Conservation (phyloP, 2,329 filamentous ascomycete genomes). For the Aspergillus glaucus region DNA sequence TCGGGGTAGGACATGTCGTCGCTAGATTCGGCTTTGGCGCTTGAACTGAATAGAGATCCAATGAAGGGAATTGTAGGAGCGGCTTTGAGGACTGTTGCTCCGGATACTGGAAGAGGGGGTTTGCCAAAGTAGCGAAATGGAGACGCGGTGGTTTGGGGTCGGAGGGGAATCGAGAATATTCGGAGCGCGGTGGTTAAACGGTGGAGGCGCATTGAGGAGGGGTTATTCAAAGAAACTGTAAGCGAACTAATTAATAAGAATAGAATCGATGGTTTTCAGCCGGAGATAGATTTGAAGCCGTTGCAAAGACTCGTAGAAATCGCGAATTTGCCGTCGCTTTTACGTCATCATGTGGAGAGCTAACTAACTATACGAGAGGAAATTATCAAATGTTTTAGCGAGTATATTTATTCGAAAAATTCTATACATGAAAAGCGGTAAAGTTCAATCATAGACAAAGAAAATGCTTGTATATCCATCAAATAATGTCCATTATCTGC, state of each 20-base stretch:
- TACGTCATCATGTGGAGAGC: constrained; percentile 26
- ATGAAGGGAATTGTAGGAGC: constrained; percentile 77
- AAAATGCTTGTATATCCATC: too few relatives aligned
- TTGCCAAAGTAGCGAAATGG: constrained; percentile 13
- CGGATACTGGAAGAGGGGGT: constrained; percentile 18
- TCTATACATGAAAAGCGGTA: background rate
- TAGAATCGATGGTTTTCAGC: background rate
- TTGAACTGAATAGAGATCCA: constrained; percentile 65
- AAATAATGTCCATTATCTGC: too few relatives aligned
- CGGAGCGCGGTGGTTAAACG: constrained; percentile 11
- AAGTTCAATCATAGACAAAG: background rate
- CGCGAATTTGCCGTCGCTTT: constrained; percentile 9
- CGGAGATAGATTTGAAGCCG: background rate
- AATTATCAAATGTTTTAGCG: too few relatives aligned
- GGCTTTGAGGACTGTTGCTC: constrained; percentile 46
- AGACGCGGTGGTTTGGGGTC: constrained; percentile 16
- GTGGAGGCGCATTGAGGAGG: constrained; percentile 23
- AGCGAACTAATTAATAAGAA: background rate
- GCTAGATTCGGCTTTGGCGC: constrained; percentile 40
- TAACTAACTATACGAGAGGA: background rate
- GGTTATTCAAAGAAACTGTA: background rate
- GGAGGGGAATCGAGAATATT: constrained; percentile 14
- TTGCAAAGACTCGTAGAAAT: background rate
- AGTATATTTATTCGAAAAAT: too few relatives aligned
- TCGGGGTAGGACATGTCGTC: constrained; percentile 61